Base-by-base conservation (phyloP, 2,329 filamentous ascomycete species). In the Metarhizium robertsii region DNA sequence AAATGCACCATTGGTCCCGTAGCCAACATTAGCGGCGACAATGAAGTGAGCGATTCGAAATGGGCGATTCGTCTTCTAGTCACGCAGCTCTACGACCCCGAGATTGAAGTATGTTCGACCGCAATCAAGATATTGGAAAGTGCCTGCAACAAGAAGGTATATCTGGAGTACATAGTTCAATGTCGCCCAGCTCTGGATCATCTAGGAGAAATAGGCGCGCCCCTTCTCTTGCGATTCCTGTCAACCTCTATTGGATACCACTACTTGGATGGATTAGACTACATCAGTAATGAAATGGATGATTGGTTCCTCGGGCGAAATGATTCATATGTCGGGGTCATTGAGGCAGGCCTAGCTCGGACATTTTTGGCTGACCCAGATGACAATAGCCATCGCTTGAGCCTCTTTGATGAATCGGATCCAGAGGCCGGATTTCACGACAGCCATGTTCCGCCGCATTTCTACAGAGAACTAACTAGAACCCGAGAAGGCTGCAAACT, bases 231-330 rank as follows among this genome's bases (percentile, higher is more conserved):
- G 53, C 87, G 94, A 45, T 99, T 99, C 70, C 71, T 99, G 54
- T 96, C 92, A 0, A 97, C 92, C 0, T 96, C 92, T 2, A 92
- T 96, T 56, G 94, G 94, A 52, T 99, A 99, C 66, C 92, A 97
- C 70, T 99, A 99, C 70, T 79, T 99, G 6, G 91, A 97, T 66
- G 94, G 92, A 0, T 77, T 99, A 47, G 95, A 99, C 73, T 99
- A 99, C 68, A 99, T 99, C 70, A 96, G 92, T 59, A 94, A 95
- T 67, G 95, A 99, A 69, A 99, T 99, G 94, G 94, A 99, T 63
- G 95, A 99, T 72, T 99, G 94, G 94, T 99, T 97, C 67, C 78
- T 99, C 34, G 94, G 94, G 14, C 85, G 94, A 48, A 99, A 99
- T 66, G 92, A 99, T 68, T 87, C 85, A n/a, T 99, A 99, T 62